Base-by-base conservation (phyloP, 1,139 yeast genomes). In the Wickerhamomyces sp. region DNA sequence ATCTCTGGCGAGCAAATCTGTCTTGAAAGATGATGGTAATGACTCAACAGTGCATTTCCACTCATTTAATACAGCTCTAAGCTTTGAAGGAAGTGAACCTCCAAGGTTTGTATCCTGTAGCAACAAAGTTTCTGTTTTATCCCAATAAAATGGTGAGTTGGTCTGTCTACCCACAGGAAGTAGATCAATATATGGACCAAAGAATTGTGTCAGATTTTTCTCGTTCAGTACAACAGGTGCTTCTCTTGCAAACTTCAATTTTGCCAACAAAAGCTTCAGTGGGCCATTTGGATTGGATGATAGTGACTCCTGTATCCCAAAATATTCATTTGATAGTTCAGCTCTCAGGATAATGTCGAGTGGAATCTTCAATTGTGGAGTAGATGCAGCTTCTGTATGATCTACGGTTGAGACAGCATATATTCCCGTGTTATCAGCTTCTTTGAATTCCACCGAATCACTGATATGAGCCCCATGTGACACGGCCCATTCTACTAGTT, bases 111-210 rank as follows among this genome's bases (percentile, higher is more conserved):
- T 80, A 2, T 88, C 89, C 30, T 68, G 64, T 12, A 87, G 54
- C 32, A 67, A 56, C 7, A 59, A 55, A 39, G 70, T 61, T 30
- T 81, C 83, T 6, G 61, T 59, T 0, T 65, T 52, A 8, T 58
- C 54, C 85, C 88, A 86, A 39, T 73, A 74, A 37, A 72, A 74
- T 1, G 93, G 88, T 6, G 80, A 68, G 23, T 67, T 67, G 14
- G 79, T 66, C 2, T 35, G 41, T 4, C 49, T 49, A 3, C 72
- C 62, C 3, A 54, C 42, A 0, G 95, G 95, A 16, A 87, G 64
- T 11, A 72, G 54, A 23, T 65, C 58, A 26, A 86, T 56, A 51
- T 85, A 88, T 0, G 80, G 75, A 25, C 31, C 26, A 28, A 47
- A 51, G 33, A 45, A 45, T 22, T 30, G 26, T 11, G 36, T 39